Evolutionary conservation across 179 eudicot species (phyloP).

Genomic region (Silene coronaria): DNA sequence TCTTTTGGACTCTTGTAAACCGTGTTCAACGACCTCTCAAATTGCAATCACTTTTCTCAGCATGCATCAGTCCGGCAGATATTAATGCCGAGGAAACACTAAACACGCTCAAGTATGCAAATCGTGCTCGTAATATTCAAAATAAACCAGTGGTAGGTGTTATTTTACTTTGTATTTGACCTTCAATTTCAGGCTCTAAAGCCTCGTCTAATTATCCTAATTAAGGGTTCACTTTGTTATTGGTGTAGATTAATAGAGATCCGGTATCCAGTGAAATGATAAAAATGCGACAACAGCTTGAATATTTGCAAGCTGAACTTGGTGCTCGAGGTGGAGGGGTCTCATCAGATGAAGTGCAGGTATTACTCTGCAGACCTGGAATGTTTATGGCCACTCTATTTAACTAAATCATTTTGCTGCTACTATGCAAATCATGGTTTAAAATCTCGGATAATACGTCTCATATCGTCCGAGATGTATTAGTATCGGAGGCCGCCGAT

Average conservation of each 20-base stretch:
- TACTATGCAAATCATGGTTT: background rate
- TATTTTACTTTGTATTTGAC: background rate
- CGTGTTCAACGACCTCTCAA: constrained; percentile 10
- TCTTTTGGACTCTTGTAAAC: background rate
- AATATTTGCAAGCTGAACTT: constrained; percentile 93
- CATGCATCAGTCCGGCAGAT: constrained; percentile 99
- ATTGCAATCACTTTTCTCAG: constrained; percentile 40
- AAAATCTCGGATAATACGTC: too few relatives aligned
- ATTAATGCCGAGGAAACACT: constrained; percentile 99
- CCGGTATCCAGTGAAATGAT: constrained; percentile 91
- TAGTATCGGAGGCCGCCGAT: too few relatives aligned
- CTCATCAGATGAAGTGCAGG: constrained; percentile 76
- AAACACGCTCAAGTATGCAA: constrained; percentile 95
- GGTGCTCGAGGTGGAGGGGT: constrained; percentile 84
- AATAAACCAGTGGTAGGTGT: constrained; percentile 92
- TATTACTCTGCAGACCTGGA: constrained; percentile 20
- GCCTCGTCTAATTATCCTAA: constrained; percentile 7
- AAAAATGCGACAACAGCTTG: constrained; percentile 95
- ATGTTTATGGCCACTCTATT: constrained; percentile 3
- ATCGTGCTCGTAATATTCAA: constrained; percentile 96
- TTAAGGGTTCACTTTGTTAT: constrained; percentile 10
- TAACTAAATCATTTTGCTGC: constrained; percentile 3
- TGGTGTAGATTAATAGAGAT: constrained; percentile 78
- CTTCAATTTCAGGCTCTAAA: background rate
- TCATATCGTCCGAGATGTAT: too few relatives aligned